phyloP scores from a whole-genome alignment of 352 stramenopile genomes.

The Phytopythium oedochilum region DNA sequence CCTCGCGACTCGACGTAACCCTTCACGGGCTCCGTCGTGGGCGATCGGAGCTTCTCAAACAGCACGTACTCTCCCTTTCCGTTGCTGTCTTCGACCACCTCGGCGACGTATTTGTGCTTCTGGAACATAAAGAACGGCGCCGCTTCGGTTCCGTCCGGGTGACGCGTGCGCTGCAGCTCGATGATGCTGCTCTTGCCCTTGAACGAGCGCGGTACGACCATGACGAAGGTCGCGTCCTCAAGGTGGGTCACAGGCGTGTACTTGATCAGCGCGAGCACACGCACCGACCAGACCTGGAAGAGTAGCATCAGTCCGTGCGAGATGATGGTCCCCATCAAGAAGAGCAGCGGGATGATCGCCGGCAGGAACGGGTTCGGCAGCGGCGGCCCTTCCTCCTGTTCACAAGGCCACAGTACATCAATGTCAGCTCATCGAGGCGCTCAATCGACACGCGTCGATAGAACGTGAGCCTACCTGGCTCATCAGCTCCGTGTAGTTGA shows the following conservation, averaged over 20 bases:
- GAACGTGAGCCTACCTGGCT: constrained; percentile 11
- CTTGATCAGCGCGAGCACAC: constrained; percentile 79
- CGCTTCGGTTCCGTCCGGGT: constrained; percentile 26
- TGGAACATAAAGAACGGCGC: constrained; percentile 83
- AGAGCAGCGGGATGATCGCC: constrained; percentile 87
- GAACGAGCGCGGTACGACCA: constrained; percentile 81
- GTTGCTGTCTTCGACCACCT: constrained; percentile 36
- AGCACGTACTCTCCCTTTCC: constrained; percentile 53
- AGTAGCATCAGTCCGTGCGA: constrained; percentile 86
- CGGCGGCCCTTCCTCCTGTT: constrained; percentile 50
- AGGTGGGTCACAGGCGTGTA: constrained; percentile 69
- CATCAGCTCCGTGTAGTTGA: constrained; percentile 61
- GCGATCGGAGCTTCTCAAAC: constrained; percentile 76
- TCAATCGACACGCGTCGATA: not conserved
- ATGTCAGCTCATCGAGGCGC: not conserved
- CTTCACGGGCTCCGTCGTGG: constrained; percentile 52
- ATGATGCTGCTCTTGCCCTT: constrained; percentile 88
- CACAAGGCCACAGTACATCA: no score
- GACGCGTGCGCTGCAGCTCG: constrained; percentile 37
- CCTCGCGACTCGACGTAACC: constrained; percentile 56
- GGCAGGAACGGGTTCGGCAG: constrained; percentile 90
- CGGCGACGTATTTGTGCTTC: constrained; percentile 86
- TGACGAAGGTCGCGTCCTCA: constrained; percentile 65
- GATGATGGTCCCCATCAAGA: constrained; percentile 68
- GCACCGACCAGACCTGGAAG: constrained; percentile 86